A percentile compares a stretch with the other conserved stretches of the same genome.
phyloP scores from a whole-genome alignment of 176 grass and related monocot genomes.

The Hyparrhenia diplandra region DNA sequence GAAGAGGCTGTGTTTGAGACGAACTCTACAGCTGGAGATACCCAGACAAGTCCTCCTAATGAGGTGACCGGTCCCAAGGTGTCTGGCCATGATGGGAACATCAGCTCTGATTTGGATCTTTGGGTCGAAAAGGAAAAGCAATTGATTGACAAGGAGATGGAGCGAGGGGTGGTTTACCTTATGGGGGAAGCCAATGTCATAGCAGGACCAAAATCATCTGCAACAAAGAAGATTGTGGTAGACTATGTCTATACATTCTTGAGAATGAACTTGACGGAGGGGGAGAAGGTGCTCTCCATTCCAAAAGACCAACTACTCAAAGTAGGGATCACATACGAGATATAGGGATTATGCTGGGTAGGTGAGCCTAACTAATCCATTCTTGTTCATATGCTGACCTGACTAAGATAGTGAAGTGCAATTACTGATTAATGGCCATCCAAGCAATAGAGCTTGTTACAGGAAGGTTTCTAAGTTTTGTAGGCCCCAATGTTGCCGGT shows the following conservation, averaged over 20 bases:
- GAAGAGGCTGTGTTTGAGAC: conserved; percentile 17
- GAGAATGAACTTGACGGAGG: conserved; percentile 53
- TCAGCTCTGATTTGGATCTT: background rate
- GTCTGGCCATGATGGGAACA: background rate
- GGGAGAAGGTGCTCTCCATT: conserved; percentile 37
- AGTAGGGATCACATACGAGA: conserved; percentile 70
- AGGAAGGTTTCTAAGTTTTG: too few relatives aligned
- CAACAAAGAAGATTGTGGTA: conserved; percentile 51
- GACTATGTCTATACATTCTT: conserved; percentile 57
- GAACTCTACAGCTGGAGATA: background rate
- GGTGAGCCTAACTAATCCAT: too few relatives aligned
- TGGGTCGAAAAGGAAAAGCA: conserved; percentile 1
- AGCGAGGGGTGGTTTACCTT: conserved; percentile 65
- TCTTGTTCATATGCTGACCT: too few relatives aligned
- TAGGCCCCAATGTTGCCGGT: too few relatives aligned
- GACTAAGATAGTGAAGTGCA: too few relatives aligned
- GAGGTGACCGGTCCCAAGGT: background rate
- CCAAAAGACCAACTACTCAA: conserved; percentile 62
- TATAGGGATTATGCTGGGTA: conserved; percentile 23
- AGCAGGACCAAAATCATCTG: conserved; percentile 13
- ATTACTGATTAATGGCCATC: too few relatives aligned
- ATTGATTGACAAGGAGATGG: conserved; percentile 28
- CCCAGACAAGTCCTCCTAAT: background rate
- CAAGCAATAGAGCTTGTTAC: too few relatives aligned
- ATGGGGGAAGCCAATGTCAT: conserved; percentile 53